phyloP scores from a whole-genome alignment of 257 asterid genomes.

The Jaltomata sinuosa region DNA sequence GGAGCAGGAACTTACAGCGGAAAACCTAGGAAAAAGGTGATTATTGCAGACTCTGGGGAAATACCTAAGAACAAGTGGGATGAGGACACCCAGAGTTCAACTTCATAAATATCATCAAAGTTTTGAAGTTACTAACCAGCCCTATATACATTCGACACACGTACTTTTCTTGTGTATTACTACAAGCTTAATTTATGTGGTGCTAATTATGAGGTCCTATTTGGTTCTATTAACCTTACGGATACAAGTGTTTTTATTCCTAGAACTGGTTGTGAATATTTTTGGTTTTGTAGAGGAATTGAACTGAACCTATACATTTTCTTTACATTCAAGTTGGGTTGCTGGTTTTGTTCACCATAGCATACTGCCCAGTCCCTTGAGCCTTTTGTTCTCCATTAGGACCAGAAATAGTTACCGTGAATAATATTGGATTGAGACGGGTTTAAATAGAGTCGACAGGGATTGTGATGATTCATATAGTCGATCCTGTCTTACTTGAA shows the following conservation, averaged over 20 bases:
- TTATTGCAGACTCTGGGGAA: slow-evolving; percentile 81
- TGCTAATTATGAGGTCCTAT: not conserved
- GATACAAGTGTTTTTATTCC: not conserved
- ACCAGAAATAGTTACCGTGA: not conserved
- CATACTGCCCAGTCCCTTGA: not conserved
- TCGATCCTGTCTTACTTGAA: not conserved
- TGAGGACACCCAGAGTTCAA: slow-evolving; percentile 36
- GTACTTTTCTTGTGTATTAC: not conserved
- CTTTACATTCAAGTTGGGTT: not conserved
- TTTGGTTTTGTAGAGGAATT: not conserved
- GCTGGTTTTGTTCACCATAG: not conserved
- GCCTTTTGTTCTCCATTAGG: not conserved
- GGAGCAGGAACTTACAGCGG: slow-evolving; percentile 98
- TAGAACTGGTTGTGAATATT: not conserved
- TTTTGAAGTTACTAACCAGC: slow-evolving; percentile 3
- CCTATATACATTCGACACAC: not conserved
- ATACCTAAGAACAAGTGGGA: slow-evolving; percentile 89
- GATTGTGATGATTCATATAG: not conserved
- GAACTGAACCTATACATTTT: not conserved
- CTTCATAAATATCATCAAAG: not conserved
- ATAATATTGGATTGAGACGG: not conserved
- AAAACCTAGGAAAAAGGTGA: slow-evolving; percentile 87
- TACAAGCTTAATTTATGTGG: not conserved
- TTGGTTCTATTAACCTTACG: not conserved
- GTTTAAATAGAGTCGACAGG: not conserved